phyloP scores from a whole-genome alignment of 1,284 basidiomycete genomes.

The Phylloboletellus chloephorus region DNA sequence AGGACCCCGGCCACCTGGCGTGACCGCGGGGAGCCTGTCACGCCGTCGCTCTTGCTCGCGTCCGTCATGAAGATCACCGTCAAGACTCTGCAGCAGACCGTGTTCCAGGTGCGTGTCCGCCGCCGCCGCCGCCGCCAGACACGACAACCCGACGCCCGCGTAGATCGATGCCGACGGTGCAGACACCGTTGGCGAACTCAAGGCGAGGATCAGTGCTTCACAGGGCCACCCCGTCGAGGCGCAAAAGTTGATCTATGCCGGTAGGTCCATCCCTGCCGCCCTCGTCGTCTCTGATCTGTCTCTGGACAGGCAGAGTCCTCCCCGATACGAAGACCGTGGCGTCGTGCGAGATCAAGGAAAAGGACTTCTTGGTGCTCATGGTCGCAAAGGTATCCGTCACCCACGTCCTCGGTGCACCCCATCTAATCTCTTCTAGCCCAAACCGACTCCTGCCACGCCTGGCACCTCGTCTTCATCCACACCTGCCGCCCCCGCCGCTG shows the following conservation, averaged over 20 bases:
- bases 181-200: conserved; percentile 78
- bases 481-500: conserved; percentile 27
- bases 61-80: conserved; percentile 84
- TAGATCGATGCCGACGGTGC: conserved; percentile 78
- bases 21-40: conserved; percentile 18
- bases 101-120: conserved; percentile 55
- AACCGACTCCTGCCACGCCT: conserved; percentile 41
- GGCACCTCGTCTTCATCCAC: conserved; percentile 29
- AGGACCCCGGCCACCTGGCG: conserved; percentile 26
- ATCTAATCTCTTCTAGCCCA: conserved; percentile 41
- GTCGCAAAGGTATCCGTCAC: conserved; percentile 75
- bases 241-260: conserved; percentile 97
- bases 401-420: neutral
- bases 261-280: conserved; percentile 37
- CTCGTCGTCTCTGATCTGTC: conserved; percentile 6
- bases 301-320: conserved; percentile 79
- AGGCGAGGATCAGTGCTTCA: conserved; percentile 75
- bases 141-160: too few species aligned
- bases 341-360: conserved; percentile 93
- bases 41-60: conserved; percentile 19
- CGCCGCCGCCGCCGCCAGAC: conserved; percentile 1
- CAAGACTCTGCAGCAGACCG: conserved; percentile 91
- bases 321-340: conserved; percentile 85
- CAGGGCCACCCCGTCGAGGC: conserved; percentile 71
- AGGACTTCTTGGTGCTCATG: conserved; percentile 99